Evolutionary conservation across 768 basidiomycete genomes (phyloP).

Genomic region (Termitomyces sp.): DNA sequence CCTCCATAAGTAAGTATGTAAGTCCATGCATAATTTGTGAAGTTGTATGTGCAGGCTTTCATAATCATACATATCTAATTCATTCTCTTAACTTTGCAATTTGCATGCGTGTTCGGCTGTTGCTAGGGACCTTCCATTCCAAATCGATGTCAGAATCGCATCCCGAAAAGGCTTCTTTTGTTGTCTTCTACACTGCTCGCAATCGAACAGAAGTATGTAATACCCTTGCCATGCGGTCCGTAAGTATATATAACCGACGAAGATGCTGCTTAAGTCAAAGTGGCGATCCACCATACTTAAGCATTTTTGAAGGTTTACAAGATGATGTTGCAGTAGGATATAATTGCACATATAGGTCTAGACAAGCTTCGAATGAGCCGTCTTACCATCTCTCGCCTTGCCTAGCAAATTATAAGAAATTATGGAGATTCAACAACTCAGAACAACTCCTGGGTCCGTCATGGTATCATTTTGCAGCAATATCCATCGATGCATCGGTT

Average conservation of each 20-base stretch:
- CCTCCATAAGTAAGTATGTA: slow-evolving; percentile 12
- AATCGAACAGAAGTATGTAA: background rate
- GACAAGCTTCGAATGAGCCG: too few species aligned
- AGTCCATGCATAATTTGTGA: too few species aligned
- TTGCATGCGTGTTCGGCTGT: slow-evolving; percentile 9
- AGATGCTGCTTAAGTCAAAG: background rate
- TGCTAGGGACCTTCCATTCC: slow-evolving; percentile 6
- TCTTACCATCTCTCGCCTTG: too few species aligned
- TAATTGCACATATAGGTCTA: too few species aligned
- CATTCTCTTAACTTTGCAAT: slow-evolving; percentile 9
- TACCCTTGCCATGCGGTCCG: background rate
- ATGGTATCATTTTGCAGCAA: background rate
- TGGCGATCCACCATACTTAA: background rate
- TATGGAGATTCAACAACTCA: background rate
- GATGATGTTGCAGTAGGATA: background rate
- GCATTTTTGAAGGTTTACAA: background rate
- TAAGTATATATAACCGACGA: too few species aligned
- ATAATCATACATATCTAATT: slow-evolving; percentile 13
- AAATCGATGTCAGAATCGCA: background rate
- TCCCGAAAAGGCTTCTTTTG: background rate
- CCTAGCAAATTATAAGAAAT: too few species aligned
- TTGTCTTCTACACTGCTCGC: background rate
- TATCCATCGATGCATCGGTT: background rate
- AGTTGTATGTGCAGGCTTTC: slow-evolving; percentile 12
- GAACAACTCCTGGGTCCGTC: background rate